phyloP scores from a whole-genome alignment of 1,139 yeast species.

The Geotrichum reessii region DNA sequence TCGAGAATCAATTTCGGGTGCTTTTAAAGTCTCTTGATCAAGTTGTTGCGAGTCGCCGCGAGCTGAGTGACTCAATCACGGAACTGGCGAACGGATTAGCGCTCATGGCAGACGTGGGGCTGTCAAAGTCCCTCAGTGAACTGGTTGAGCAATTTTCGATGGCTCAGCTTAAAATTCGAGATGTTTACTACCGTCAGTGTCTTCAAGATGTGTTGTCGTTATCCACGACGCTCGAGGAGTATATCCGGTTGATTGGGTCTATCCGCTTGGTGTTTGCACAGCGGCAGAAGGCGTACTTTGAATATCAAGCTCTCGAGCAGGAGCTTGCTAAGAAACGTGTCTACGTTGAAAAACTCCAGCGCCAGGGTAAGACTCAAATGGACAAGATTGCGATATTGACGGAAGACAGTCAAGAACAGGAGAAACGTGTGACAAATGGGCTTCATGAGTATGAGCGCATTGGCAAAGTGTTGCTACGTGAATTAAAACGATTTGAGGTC shows the following conservation, averaged over 20 bases:
- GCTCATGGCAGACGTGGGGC: slow-evolving; percentile 67
- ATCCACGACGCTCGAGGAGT: slow-evolving; percentile 85
- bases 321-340: slow-evolving; percentile 46
- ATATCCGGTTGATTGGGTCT: slow-evolving; percentile 70
- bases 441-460: slow-evolving; percentile 57
- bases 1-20: slow-evolving; percentile 68
- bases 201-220: slow-evolving; percentile 81
- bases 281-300: slow-evolving; percentile 63
- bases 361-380: slow-evolving; percentile 53
- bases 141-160: slow-evolving; percentile 63
- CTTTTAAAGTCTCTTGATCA: slow-evolving; percentile 67
- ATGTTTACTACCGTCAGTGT: slow-evolving; percentile 71
- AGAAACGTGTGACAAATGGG: slow-evolving; percentile 50
- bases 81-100: slow-evolving; percentile 54
- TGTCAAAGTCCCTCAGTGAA: slow-evolving; percentile 60
- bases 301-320: slow-evolving; percentile 49
- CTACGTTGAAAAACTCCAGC: slow-evolving; percentile 50
- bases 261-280: slow-evolving; percentile 70
- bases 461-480: slow-evolving; percentile 60
- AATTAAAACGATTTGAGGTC: slow-evolving; percentile 62
- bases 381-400: slow-evolving; percentile 55
- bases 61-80: slow-evolving; percentile 58
- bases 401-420: slow-evolving; percentile 54
- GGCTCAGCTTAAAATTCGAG: slow-evolving; percentile 65
- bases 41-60: slow-evolving; percentile 70